phyloP scores from a whole-genome alignment of 805 yeast genomes.

The Metschnikowia henanensis region DNA sequence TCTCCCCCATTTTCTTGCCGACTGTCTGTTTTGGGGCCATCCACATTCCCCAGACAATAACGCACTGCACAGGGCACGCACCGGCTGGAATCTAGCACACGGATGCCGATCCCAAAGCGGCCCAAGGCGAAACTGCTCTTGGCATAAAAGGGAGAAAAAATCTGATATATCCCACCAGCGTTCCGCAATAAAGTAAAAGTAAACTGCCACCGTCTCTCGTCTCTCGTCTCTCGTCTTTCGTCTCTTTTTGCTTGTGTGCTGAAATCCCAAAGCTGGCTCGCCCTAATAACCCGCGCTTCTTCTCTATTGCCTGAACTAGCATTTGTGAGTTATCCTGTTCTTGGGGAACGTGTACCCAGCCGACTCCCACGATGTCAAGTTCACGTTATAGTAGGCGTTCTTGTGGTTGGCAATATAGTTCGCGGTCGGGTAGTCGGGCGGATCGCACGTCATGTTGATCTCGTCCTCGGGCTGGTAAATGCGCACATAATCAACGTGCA shows the following conservation, averaged over 20 bases:
- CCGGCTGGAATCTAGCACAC: neutral
- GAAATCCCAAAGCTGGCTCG: no score
- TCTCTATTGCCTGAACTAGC: no score
- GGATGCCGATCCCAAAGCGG: neutral
- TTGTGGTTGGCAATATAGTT: slow-evolving; percentile 76
- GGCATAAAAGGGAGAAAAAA: no score
- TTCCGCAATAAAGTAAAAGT: no score
- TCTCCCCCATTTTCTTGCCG: neutral
- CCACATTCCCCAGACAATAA: neutral
- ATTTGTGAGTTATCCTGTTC: slow-evolving; percentile 25
- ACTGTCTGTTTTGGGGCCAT: neutral
- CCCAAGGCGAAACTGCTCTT: no score
- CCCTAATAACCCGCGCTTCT: no score
- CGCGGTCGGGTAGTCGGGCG: slow-evolving; percentile 77
- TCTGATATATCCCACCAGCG: no score
- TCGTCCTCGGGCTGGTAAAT: slow-evolving; percentile 81
- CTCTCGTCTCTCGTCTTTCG: no score
- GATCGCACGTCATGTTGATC: slow-evolving; percentile 77
- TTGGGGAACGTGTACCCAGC: slow-evolving; percentile 63
- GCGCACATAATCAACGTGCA: slow-evolving; percentile 84
- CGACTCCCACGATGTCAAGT: slow-evolving; percentile 69
- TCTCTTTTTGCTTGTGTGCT: no score
- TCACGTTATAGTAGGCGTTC: slow-evolving; percentile 66
- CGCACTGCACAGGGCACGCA: neutral
- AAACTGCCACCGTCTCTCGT: no score